Evolutionary conservation across 129 eudicot genomes (phyloP), one percentile per base, ranked within the genome.

Genomic region (Centaurea solstitialis): DNA sequence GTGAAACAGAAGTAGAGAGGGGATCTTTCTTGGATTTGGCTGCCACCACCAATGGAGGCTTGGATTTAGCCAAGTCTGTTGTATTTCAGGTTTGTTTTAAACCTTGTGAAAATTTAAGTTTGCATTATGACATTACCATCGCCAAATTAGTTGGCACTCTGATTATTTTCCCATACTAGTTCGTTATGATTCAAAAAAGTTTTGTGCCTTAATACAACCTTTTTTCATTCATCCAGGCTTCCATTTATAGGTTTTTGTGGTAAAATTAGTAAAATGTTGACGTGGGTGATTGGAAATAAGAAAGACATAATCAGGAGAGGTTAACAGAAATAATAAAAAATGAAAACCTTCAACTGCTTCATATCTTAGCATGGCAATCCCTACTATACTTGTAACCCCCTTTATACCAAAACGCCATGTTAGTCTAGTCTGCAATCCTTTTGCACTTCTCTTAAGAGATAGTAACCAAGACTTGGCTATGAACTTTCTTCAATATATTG

Each of bases 11-110:
- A 80, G 87, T 88, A 43, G 97, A 92, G 74, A 88, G 90, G 70
- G 72, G 74, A 0, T 86, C 97, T 40, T 94, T 87, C 91, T 78
- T 92, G 86, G 96, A 92, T 75, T 91, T 84, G 86, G 89, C 88
- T 85, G 91, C 91, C 72, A 86, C 86, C 80, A 83, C 84, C 69
- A 86, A 88, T 47, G 68, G 75, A 84, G 85, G 97, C 86, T 64
- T 86, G 91, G 71, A 83, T 50, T 74, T 94, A 84, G 96, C 92
- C 4, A 85, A 92, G 87, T 87, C 97, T 73, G 85, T 89, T 68
- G 80, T 88, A 53, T 70, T 79, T 23, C 89, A 94, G 98, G 98
- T 92, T 80, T 68, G 85, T 78, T 80, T 76, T 22, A 50, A 22
- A 23, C 15, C 38, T 7, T 74, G 21, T 24, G 30, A 39, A 72